Conservation (phyloP, 129 eudicot genomes). For the Sambucus nigra region DNA sequence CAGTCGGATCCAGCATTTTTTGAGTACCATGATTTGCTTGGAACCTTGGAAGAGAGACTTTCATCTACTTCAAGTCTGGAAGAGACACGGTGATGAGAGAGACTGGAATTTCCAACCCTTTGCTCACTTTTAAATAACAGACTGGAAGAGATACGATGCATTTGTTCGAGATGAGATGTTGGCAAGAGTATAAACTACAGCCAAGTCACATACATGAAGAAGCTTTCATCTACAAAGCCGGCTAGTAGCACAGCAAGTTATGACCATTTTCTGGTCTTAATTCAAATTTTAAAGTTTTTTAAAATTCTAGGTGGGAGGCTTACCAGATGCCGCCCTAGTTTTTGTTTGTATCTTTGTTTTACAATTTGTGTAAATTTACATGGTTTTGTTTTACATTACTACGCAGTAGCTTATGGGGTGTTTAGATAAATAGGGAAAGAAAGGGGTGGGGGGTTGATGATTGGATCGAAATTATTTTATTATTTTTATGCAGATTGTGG, state of each 20-base stretch:
- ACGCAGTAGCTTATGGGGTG: neutral
- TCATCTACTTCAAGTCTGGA: constrained; percentile 44
- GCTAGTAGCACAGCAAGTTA: neutral
- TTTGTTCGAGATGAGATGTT: too few species aligned
- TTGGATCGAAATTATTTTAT: neutral
- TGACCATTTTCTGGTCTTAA: constrained; percentile 4
- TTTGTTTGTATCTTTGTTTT: neutral
- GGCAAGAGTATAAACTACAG: too few species aligned
- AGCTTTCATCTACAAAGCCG: neutral
- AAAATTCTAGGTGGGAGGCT: neutral
- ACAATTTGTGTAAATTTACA: neutral
- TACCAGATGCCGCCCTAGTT: neutral
- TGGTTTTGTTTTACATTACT: neutral
- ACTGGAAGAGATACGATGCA: too few species aligned
- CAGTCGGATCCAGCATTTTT: constrained; percentile 72
- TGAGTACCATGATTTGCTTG: constrained; percentile 86
- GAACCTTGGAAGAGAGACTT: constrained; percentile 63
- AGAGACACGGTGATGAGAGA: constrained; percentile 31
- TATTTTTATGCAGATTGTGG: neutral
- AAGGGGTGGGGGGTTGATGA: neutral
- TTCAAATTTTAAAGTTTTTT: constrained; percentile 1
- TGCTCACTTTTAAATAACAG: neutral
- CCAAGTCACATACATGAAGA: neutral
- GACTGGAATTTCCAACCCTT: constrained; percentile 8
- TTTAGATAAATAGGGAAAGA: neutral